Conservation (phyloP, 257 asterid genomes). For the Solanum corneliomulleri region DNA sequence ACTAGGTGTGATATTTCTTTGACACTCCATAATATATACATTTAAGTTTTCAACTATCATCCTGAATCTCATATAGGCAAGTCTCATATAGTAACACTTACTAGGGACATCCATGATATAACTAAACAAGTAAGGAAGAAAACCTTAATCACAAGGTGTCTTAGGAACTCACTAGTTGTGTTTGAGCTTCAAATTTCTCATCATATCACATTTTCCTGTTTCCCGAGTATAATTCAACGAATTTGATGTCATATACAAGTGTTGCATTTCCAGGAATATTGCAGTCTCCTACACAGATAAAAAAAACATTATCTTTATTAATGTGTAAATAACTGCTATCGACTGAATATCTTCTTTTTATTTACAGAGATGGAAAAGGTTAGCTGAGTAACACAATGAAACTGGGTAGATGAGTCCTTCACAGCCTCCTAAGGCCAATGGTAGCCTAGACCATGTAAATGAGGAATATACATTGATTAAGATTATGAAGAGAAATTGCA, state of each 20-base stretch:
- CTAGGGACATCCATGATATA: background rate
- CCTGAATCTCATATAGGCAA: background rate
- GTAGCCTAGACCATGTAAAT: background rate
- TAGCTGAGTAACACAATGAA: background rate
- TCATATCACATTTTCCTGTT: conserved; percentile 28
- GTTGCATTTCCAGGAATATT: conserved; percentile 88
- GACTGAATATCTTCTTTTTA: background rate
- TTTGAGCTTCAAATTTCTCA: background rate
- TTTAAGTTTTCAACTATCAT: background rate
- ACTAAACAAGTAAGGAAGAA: background rate
- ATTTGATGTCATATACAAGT: conserved; percentile 56
- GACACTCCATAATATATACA: background rate
- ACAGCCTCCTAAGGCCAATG: background rate
- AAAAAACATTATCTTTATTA: background rate
- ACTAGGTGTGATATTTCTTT: background rate
- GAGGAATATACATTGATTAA: background rate
- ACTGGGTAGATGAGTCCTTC: background rate
- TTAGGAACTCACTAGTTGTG: background rate
- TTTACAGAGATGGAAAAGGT: background rate
- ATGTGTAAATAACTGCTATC: background rate
- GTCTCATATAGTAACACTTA: background rate
- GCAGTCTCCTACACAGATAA: conserved; percentile 57
- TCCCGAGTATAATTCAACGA: conserved; percentile 60
- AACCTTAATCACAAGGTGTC: background rate
- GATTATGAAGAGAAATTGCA: background rate